Evolutionary conservation across 768 basidiomycete genomes (phyloP), one percentile per base, ranked within the genome.

Genomic region (Kwoniella pini): DNA sequence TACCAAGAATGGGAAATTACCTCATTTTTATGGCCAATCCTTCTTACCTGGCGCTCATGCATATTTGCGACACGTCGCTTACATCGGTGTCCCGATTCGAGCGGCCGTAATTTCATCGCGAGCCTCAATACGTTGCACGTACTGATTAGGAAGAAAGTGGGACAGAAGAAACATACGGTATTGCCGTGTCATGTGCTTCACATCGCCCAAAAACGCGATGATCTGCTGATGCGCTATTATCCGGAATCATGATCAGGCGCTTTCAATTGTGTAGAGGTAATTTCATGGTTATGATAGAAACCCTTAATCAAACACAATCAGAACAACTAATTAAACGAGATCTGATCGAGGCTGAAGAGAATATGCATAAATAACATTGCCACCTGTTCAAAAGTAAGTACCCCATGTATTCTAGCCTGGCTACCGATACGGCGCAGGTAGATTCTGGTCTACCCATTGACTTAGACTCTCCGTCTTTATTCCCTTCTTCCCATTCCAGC

Each of bases 401-500:
- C n/a, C n/a, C n/a, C 33, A 36, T 36, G 33, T 36, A 7, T 36
- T 36, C 9, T 15, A 36, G 33, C 9, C 15, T 7, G 15, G 15
- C 33, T 36, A 7, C 9, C 19, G 40, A 42, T 42, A 42, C n/a
- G 15, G 33, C 33, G 33, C 33, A 36, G 33, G 28, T 19, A 53
- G 21, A 22, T 58, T 60, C 51, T 28, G 43, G 19, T 60, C 51
- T 17, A 61, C 51, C 52, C 53, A 64, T n/a, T 55, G 43, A 15
- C 30, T 24, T 31, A 64, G 17, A 48, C 36, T 42, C 45, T 55
- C 56, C 30, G 33, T 40, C 43, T 33, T 28, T 3, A 63, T 19
- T 19, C 62, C 56, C 27, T 48, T 57, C 62, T 57, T 57, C 26
- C 15, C 49, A 48, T 58, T 63, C 62, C 62, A 63, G 7, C 30